These are phyloP conservation scores for Pythium insidiosum DNA, from an alignment of 352 stramenopile species.

Conservation along the genomic window DNA sequence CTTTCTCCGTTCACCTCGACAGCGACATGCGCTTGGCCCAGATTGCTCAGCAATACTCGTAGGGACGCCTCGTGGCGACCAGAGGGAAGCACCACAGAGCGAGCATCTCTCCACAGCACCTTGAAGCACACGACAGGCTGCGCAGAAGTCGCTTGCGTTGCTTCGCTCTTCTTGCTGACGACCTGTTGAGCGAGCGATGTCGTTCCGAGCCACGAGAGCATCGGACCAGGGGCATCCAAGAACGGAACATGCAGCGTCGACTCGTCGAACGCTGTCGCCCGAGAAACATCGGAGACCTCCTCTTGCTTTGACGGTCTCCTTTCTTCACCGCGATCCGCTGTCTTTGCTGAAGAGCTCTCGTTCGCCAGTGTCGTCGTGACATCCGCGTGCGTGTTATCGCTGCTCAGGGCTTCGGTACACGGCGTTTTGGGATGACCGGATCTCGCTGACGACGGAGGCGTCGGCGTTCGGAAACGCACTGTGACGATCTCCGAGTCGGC, in stretches of 20 bases:
- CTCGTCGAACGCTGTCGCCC: not conserved
- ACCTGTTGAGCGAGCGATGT: no score
- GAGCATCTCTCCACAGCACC: not conserved
- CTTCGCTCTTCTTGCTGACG: no score
- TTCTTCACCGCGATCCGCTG: no score
- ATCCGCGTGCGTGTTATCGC: not conserved
- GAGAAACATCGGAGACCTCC: no score
- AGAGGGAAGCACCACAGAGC: no score
- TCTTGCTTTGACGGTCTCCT: no score
- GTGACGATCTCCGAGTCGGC: slow-evolving; percentile 1
- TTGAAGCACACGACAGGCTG: not conserved
- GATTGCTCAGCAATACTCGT: not conserved
- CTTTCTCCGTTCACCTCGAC: not conserved
- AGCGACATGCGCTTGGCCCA: not conserved
- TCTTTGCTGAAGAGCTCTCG: no score
- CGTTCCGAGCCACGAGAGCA: not conserved
- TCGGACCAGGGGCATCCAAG: not conserved
- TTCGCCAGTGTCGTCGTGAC: slow-evolving; percentile 1
- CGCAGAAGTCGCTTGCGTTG: no score
- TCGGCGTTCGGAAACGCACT: slow-evolving; percentile 10
- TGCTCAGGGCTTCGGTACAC: no score
- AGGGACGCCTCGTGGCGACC: no score
- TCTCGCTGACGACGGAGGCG: slow-evolving; percentile 12
- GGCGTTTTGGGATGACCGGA: no score
- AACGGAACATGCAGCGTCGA: not conserved